Evolutionary conservation across 2,329 filamentous ascomycete species (phyloP), one percentile per base, ranked within the genome.

Genomic region (Scolecobasidium constrictum): DNA sequence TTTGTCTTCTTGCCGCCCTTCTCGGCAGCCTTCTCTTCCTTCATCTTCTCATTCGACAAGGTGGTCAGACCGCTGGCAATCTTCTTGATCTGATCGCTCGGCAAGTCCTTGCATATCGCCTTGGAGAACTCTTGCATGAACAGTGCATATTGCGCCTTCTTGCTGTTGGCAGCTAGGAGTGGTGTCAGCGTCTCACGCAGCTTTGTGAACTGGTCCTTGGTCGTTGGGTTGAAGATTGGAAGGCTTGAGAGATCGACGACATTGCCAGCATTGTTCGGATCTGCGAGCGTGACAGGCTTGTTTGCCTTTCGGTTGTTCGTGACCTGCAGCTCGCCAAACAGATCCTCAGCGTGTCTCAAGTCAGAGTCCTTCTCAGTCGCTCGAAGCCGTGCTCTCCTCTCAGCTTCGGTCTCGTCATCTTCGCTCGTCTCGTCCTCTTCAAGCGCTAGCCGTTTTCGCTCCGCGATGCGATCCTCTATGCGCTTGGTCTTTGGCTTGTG

Each of bases 1-100:
- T 96, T 96, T 53, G 73, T 79, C 78, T 96, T 98, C 83, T 96
- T 98, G 56, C 82, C 85, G 43, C 85, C 81, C 73, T 94, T 95
- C 51, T 94, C 86, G 3, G 85, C 78, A 3, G 82, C 80, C 75
- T 96, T 95, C 75, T 98, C 92, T 64, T 95, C 88, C 71, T 87
- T 93, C 82, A 96, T 82, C 75, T 94, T 95, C 76, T 96, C 92
- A 61, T 98, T 98, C 60, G 86, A 77, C 44, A 94, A 73, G 4
- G 87, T 82, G n/a, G 88, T 94, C 56, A 98, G 66, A 4, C 77
- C 75, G 62, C 84, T 93, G 11, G 86, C 78, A 51, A 94, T 77
- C 73, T 96, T 96, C 77, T 96, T 95, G 66, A 96, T 88, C 68
- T 96, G 87, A 45, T 92, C 82, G 59, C 86, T 94, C 12, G 83